These are phyloP conservation scores for Vitis hybrid DNA, from an alignment of 177 flowering plant species.

Conservation along the genomic window DNA sequence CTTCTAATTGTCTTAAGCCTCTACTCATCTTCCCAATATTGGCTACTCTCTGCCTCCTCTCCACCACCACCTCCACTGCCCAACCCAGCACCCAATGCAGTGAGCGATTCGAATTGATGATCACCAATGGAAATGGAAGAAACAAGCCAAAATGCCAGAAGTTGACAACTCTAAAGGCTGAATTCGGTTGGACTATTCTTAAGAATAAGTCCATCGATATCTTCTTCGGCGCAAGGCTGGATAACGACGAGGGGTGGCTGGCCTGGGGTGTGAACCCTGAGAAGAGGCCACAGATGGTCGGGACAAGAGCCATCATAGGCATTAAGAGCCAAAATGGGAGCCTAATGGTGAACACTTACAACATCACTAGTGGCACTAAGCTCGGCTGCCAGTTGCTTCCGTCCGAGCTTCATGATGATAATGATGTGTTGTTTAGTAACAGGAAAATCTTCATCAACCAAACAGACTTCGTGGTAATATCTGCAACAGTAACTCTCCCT, in stretches of 20 bases:
- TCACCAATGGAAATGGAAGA: background rate
- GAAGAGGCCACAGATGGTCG: slow-evolving; percentile 35
- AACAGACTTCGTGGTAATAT: slow-evolving; percentile 6
- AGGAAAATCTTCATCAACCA: background rate
- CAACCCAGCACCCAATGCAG: slow-evolving; percentile 7
- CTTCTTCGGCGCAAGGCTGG: slow-evolving; percentile 20
- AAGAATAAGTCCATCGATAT: slow-evolving; percentile 13
- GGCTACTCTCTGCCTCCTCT: slow-evolving; percentile 1
- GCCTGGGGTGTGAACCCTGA: slow-evolving; percentile 60
- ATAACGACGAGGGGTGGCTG: slow-evolving; percentile 26
- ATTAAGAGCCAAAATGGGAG: slow-evolving; percentile 16
- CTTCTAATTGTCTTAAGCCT: background rate
- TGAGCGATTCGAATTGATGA: background rate
- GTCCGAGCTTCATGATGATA: background rate
- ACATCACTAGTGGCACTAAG: slow-evolving; percentile 32
- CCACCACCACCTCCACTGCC: background rate
- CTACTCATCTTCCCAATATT: slow-evolving; percentile 2
- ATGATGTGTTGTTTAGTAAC: slow-evolving; percentile 4
- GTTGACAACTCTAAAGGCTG: slow-evolving; percentile 29
- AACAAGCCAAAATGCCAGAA: slow-evolving; percentile 25
- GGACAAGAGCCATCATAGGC: slow-evolving; percentile 49
- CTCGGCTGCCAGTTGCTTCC: slow-evolving; percentile 24
- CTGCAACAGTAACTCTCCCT: slow-evolving; percentile 18
- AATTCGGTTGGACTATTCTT: slow-evolving; percentile 31
- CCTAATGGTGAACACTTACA: slow-evolving; percentile 7